phyloP scores from a whole-genome alignment of 2,329 filamentous ascomycete species.

The Tympanopsis confertula region DNA sequence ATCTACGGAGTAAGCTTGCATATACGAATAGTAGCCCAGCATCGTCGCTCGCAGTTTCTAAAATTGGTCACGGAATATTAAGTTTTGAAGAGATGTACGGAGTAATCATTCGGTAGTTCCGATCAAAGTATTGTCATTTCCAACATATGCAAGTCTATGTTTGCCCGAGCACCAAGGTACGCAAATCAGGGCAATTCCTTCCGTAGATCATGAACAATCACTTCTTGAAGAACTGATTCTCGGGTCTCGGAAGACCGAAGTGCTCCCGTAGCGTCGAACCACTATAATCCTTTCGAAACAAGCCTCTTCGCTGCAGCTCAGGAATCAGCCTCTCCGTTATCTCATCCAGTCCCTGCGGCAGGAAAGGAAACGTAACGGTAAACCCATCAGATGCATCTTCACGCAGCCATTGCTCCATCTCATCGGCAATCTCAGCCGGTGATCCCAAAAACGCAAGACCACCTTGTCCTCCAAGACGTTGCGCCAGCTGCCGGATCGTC shows the following conservation, averaged over 20 bases:
- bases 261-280: conserved; percentile 40
- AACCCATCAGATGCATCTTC: conserved; percentile 38
- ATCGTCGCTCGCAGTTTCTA: too few species aligned
- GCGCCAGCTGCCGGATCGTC: conserved; percentile 37
- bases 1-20: too few species aligned
- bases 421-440: conserved; percentile 32
- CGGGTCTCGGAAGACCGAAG: conserved; percentile 35
- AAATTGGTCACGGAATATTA: too few species aligned
- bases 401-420: conserved; percentile 31
- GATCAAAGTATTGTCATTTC: too few species aligned
- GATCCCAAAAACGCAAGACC: conserved; percentile 39
- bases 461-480: conserved; percentile 34
- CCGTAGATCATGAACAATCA: too few species aligned
- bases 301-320: conserved; percentile 34
- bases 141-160: too few species aligned
- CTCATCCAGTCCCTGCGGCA: conserved; percentile 37
- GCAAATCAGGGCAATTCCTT: too few species aligned
- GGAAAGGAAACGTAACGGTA: conserved; percentile 33
- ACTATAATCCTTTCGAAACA: conserved; percentile 38
- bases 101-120: too few species aligned
- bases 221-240: too few species aligned
- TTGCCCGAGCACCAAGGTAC: too few species aligned
- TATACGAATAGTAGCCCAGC: too few species aligned
- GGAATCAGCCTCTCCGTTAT: conserved; percentile 32
- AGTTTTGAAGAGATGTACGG: too few species aligned